A percentile compares a stretch with the other conserved stretches of the same genome.
Evolutionary conservation across 192 early-diverging fungal genomes (phyloP).

Genomic region (Entomortierella parvispora): DNA sequence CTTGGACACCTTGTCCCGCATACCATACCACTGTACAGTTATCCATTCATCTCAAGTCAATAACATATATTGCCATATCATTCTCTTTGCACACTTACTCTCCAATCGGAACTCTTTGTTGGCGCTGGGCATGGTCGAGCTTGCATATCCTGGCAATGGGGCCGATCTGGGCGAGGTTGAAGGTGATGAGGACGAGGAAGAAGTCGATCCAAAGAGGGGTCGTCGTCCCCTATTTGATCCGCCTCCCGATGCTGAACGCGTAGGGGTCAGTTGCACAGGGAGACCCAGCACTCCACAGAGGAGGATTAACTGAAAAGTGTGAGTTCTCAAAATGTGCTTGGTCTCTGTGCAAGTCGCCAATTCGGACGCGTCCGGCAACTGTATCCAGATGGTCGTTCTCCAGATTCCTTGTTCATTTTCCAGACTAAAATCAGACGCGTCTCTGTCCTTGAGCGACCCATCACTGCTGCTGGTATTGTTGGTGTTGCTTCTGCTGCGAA

Average conservation of each 20-base stretch:
- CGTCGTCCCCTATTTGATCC: neutral
- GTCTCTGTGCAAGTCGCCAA: slow-evolving; percentile 34
- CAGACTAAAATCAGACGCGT: neutral
- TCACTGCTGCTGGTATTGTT: neutral
- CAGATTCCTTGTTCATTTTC: slow-evolving; percentile 16
- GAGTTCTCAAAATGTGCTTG: slow-evolving; percentile 31
- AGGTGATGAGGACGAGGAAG: too few species aligned
- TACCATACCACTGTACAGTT: neutral
- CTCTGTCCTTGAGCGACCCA: neutral
- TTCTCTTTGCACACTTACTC: slow-evolving; percentile 25
- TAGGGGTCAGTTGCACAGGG: too few species aligned
- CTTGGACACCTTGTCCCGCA: neutral
- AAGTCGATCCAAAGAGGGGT: neutral
- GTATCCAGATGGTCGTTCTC: slow-evolving; percentile 30
- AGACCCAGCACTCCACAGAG: slow-evolving; percentile 18
- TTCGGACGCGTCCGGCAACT: slow-evolving; percentile 27
- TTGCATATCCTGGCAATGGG: too few species aligned
- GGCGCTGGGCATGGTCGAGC: slow-evolving; percentile 1
- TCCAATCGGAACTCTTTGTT: slow-evolving; percentile 50
- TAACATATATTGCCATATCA: neutral
- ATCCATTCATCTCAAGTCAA: neutral
- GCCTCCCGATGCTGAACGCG: neutral
- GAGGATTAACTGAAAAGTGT: slow-evolving; percentile 32
- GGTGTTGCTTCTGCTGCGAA: neutral
- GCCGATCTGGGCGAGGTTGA: too few species aligned